Evolutionary conservation across 208 protist species (phyloP), one percentile per base, ranked within the genome.

Genomic region (Naegleria fowleri): DNA sequence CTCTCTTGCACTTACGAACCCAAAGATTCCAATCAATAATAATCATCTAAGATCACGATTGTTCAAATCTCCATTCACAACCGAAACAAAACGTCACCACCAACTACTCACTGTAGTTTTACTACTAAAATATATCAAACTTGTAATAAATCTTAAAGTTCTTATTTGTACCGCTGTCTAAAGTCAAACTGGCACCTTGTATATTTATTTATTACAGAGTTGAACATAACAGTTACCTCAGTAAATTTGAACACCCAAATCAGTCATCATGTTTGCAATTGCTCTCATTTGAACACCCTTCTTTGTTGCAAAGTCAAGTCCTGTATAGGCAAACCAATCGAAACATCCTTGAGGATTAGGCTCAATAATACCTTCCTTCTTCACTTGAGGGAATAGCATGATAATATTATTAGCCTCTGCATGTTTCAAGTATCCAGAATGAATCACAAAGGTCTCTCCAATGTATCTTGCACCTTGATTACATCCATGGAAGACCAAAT

Each of bases 361-460:
- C 6, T 6, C 11, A 29, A 29, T 15, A 5, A 67, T 40, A 22
- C 38, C 51, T 3, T 91, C 29, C 55, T 67, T 67, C 22, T 29
- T 67, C 13, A 52, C 33, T 91, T 94, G 93, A 36, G 93, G 93
- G 86, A 93, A 94, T 29, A 94, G 41, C 19, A 94, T 41, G 22
- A 94, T 38, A 41, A 94, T 92, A 91, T 94, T 93, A 92, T 93
- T 94, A 11, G 90, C 84, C 79, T 94, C 93, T 0, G 93, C 93
- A 88, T 86, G 93, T n/a, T 91, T 55, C 59, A 93, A 92, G 43
- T 86, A 55, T 3, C 92, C 93, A 29, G 83, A 88, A 83, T 94
- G 6, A 0, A 29, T 5, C 0, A 93, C 92, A 76, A 92, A 94
- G 55, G 40, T 11, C 9, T 36, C 67, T 19, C 89, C 88, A 40